Evolutionary conservation across 2,329 filamentous ascomycete genomes (phyloP), one percentile per base, ranked within the genome.

Genomic region (Aspergillus luchuensis): DNA sequence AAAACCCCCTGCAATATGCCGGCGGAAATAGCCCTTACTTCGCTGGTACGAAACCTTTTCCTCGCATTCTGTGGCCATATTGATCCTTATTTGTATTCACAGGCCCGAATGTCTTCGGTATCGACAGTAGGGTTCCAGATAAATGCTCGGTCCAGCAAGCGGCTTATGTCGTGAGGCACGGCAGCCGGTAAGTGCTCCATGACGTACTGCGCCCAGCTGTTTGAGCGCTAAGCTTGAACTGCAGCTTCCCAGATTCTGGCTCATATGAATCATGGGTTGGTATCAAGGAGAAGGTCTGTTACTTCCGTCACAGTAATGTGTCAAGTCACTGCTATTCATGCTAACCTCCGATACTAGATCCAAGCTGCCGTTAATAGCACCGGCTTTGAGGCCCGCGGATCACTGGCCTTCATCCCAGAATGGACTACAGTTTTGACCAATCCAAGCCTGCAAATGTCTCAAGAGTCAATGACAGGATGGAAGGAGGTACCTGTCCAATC

Each of bases 381-480:
- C n/a, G 77, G 81, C 15, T 87, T 87, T 70, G 83, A 79, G 2
- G 82, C 85, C 5, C 78, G 69, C 0, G 84, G 84, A 3, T 72
- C 79, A 1, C 74, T 90, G 39, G 74, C 79, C 0, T 90, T 90
- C 67, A 75, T 90, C 30, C 76, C 82, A 11, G 73, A 74, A 3
- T 90, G 88, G 88, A 74, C 81, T 60, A 82, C 86, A 0, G 82
- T 84, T 1, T 75, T 89, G 28, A 83, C 79, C 1, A 76, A 86
- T 59, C 83, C 85, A 0, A 72, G 74, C 0, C 74, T 80, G 8
- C 84, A 90, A 69, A 85, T 89, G 21, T 77, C 84, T 4, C 84
- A 86, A 68, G 72, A 87, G 47, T 87, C 84, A 19, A 77, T 83
- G 5, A 88, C 87, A 1, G 88, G 88, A 0, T 86, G 84, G 67